These are phyloP conservation scores for Aspergillus funiculosus DNA, from an alignment of 495 filamentous ascomycete genomes.

Conservation along the genomic window DNA sequence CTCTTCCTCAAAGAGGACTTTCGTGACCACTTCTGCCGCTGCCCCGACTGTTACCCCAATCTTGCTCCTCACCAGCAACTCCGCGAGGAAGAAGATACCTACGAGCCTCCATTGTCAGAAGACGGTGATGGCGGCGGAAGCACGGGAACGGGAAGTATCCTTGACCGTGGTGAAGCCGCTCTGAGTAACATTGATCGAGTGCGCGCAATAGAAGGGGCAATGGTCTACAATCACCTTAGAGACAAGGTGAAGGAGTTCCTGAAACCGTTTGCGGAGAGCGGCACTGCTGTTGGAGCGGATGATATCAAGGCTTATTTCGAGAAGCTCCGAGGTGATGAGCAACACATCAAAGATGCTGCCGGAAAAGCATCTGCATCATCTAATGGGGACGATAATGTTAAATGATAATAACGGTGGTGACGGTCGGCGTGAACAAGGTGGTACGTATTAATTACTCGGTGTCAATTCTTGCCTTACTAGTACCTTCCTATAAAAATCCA, in stretches of 20 bases:
- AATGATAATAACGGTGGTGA: conserved; percentile 21
- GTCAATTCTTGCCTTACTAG: neutral
- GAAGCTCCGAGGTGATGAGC: conserved; percentile 80
- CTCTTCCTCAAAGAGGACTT: conserved; percentile 75
- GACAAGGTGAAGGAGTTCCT: conserved; percentile 92
- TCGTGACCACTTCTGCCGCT: conserved; percentile 72
- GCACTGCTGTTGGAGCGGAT: conserved; percentile 78
- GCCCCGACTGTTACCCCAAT: conserved; percentile 67
- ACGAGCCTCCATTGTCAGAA: conserved; percentile 79
- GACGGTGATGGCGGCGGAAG: conserved; percentile 48
- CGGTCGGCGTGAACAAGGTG: conserved; percentile 34
- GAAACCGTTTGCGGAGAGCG: conserved; percentile 86
- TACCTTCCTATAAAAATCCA: neutral
- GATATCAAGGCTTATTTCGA: conserved; percentile 97
- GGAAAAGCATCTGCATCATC: conserved; percentile 27
- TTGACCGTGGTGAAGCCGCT: conserved; percentile 85
- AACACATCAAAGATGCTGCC: conserved; percentile 45
- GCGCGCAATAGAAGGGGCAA: conserved; percentile 89
- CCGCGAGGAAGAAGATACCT: conserved; percentile 86
- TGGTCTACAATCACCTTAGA: conserved; percentile 93
- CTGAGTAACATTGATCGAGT: conserved; percentile 87
- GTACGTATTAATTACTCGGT: conserved; percentile 24
- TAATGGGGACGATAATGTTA: conserved; percentile 12
- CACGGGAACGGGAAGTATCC: conserved; percentile 63
- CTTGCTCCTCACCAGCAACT: conserved; percentile 67